Conservation (phyloP, 202 grass and related monocot genomes). For the Carex sylvatica region DNA sequence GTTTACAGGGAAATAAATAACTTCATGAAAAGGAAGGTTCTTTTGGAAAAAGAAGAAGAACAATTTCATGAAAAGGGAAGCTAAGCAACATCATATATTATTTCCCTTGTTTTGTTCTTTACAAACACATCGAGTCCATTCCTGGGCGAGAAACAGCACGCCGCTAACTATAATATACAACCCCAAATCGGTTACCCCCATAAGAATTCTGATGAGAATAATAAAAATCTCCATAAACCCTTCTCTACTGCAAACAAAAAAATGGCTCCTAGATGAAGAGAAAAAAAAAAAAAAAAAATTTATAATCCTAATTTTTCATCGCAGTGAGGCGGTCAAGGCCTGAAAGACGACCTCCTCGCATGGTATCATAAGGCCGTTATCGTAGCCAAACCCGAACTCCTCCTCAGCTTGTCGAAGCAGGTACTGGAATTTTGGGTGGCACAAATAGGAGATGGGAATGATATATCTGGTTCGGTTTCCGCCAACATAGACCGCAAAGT, state of each 20-base stretch:
- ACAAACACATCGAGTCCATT: neutral
- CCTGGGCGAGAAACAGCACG: slow-evolving; percentile 24
- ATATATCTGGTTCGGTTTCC: slow-evolving; percentile 67
- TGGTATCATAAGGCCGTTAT: slow-evolving; percentile 67
- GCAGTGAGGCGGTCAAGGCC: slow-evolving; percentile 46
- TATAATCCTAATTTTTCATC: slow-evolving; percentile 16
- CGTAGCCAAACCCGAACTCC: slow-evolving; percentile 78
- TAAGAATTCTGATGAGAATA: slow-evolving; percentile 18
- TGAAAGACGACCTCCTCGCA: slow-evolving; percentile 93
- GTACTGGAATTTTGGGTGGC: slow-evolving; percentile 65
- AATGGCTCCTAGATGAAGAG: neutral
- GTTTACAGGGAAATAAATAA: neutral
- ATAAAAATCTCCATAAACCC: neutral
- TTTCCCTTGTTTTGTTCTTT: slow-evolving; percentile 4
- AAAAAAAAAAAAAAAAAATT: neutral
- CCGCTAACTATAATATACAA: slow-evolving; percentile 27
- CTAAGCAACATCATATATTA: slow-evolving; percentile 2
- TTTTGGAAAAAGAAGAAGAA: neutral
- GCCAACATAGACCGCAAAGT: slow-evolving; percentile 92
- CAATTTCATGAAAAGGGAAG: neutral
- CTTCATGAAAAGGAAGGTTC: neutral
- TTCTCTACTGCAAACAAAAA: slow-evolving; percentile 11
- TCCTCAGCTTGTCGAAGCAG: slow-evolving; percentile 82
- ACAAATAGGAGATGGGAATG: slow-evolving; percentile 65
- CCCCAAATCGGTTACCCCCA: slow-evolving; percentile 15